Conservation (phyloP, 805 yeast genomes). For the Yarrowia keelungensis region DNA sequence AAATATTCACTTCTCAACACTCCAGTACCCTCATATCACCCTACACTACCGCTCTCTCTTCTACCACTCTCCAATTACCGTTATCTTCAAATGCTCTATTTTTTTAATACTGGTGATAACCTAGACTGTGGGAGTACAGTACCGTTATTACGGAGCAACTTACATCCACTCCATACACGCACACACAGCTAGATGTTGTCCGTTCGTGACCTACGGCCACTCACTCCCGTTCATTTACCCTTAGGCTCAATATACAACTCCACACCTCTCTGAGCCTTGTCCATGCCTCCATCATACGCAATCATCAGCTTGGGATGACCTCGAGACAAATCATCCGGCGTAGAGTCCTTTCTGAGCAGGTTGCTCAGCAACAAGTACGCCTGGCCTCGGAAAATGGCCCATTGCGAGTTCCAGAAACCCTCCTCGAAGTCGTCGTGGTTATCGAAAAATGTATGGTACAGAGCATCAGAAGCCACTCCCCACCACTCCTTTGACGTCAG, state of each 20-base stretch:
- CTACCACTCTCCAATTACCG: no score
- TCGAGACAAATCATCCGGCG: constrained; percentile 4
- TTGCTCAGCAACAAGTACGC: constrained; percentile 20
- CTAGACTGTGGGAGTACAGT: no score
- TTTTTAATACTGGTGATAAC: not conserved
- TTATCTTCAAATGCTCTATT: constrained; percentile 2
- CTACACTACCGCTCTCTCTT: no score
- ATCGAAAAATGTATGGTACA: constrained; percentile 27
- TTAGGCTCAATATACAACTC: constrained; percentile 34
- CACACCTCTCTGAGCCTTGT: constrained; percentile 25
- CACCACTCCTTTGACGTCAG: constrained; percentile 28
- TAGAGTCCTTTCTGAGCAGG: not conserved
- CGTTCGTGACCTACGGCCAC: not conserved
- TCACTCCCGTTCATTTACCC: not conserved
- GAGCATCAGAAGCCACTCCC: constrained; percentile 16
- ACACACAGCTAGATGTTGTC: no score
- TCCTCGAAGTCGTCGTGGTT: constrained; percentile 32
- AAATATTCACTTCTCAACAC: no score
- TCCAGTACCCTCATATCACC: no score
- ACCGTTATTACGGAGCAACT: no score
- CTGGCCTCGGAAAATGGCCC: constrained; percentile 36
- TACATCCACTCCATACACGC: no score
- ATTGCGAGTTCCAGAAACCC: constrained; percentile 30
- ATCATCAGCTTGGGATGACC: constrained; percentile 32
- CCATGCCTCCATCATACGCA: constrained; percentile 20